Evolutionary conservation across 176 grass and related monocot genomes (phyloP).

Genomic region (Lolium perenne): DNA sequence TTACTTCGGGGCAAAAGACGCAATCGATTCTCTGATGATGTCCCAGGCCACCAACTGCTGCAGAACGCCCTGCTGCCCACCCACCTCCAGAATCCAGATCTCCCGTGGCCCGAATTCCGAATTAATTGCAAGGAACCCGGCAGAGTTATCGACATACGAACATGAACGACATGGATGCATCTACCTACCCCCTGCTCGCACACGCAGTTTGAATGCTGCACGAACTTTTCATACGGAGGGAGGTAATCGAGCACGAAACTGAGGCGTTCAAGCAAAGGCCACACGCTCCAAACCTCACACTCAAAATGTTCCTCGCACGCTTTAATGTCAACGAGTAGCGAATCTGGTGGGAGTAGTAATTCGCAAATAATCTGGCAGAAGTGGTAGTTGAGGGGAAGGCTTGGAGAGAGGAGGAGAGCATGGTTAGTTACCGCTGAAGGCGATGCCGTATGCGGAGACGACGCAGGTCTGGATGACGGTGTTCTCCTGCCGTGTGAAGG

Average conservation of each 20-base stretch:
- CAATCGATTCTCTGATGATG: constrained; percentile 42
- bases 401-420: background rate
- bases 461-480: constrained; percentile 92
- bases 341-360: too few relatives aligned
- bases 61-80: constrained; percentile 19
- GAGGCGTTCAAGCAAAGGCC: background rate
- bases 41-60: constrained; percentile 39
- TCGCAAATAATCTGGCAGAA: background rate
- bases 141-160: background rate
- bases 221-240: background rate
- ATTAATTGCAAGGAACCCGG: background rate
- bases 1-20: constrained; percentile 40
- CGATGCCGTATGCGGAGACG: constrained; percentile 75
- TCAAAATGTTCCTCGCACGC: background rate
- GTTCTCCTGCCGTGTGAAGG: constrained; percentile 92
- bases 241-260: background rate
- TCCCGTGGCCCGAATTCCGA: background rate
- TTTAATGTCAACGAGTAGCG: background rate
- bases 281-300: background rate
- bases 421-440: constrained; percentile 72
- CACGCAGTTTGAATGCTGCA: too few relatives aligned
- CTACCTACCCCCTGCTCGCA: too few relatives aligned
- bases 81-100: background rate
- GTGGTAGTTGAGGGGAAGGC: constrained; percentile 9
- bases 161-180: constrained; percentile 11